Conservation (phyloP, 495 filamentous ascomycete species). For the Annulohypoxylon stygium region DNA sequence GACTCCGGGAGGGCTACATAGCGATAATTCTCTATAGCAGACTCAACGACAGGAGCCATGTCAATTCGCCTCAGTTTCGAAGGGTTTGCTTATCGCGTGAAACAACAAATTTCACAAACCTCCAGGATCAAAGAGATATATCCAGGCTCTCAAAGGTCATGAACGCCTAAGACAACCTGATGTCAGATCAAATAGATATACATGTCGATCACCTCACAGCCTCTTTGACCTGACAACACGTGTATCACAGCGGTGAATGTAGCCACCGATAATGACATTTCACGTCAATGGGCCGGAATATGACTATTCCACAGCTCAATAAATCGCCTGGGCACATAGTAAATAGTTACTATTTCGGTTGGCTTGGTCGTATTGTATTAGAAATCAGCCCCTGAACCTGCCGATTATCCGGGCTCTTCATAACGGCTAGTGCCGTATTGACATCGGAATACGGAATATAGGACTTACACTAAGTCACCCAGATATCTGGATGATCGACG, state of each 20-base stretch:
- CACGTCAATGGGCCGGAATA: background rate
- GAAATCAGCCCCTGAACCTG: background rate
- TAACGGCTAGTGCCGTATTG: constrained; percentile 6
- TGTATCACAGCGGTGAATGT: constrained; percentile 7
- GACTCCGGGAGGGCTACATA: constrained; percentile 4
- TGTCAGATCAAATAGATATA: background rate
- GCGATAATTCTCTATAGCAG: background rate
- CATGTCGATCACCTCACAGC: background rate
- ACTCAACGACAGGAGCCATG: background rate
- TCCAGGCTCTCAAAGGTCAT: background rate
- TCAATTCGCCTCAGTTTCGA: background rate
- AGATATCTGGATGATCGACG: constrained; percentile 4
- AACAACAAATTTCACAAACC: background rate
- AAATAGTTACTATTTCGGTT: background rate
- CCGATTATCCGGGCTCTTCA: background rate
- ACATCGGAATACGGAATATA: background rate
- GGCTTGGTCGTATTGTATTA: background rate
- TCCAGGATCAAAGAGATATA: background rate
- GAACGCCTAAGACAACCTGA: background rate
- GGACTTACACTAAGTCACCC: background rate
- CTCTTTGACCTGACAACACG: background rate
- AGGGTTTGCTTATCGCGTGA: background rate
- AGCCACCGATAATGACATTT: background rate
- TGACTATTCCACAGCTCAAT: background rate
- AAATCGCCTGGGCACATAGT: background rate